Percentiles rank a stretch among this genome's conserved stretches.
Conservation (phyloP, 441 rosid species). For the Corymbia calophylla region DNA sequence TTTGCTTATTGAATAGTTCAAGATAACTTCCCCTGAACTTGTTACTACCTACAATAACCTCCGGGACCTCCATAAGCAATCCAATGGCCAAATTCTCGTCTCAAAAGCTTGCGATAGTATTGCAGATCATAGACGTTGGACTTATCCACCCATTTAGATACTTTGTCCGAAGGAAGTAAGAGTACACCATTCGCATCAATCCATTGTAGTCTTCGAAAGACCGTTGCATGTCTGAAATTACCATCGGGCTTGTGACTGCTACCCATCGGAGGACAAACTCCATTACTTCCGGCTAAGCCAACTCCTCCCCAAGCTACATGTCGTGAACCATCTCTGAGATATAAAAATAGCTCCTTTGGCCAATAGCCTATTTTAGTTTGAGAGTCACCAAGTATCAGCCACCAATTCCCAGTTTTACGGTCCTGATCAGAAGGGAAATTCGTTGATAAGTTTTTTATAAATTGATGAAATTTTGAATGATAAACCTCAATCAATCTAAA, state of each 20-base stretch:
- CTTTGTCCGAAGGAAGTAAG: neutral
- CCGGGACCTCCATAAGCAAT: neutral
- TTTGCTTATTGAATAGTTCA: no score
- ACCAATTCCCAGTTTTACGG: neutral
- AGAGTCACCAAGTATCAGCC: neutral
- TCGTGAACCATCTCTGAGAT: neutral
- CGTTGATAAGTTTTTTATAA: neutral
- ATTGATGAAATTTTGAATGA: no score
- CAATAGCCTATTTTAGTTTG: neutral
- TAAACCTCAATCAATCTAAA: no score
- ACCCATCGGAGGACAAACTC: neutral
- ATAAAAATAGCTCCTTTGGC: neutral
- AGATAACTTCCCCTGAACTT: neutral
- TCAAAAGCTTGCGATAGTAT: neutral
- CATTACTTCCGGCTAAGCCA: neutral
- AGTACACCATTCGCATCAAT: neutral
- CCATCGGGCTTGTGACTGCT: neutral
- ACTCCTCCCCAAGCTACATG: conserved; percentile 1
- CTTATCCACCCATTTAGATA: neutral
- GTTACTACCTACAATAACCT: neutral
- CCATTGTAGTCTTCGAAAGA: neutral
- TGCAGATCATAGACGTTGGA: neutral
- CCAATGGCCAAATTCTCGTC: neutral
- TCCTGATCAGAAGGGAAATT: neutral
- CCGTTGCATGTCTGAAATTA: neutral